Evolutionary conservation across 305 asterid species (phyloP).

Genomic region (Fraxinus greggii): DNA sequence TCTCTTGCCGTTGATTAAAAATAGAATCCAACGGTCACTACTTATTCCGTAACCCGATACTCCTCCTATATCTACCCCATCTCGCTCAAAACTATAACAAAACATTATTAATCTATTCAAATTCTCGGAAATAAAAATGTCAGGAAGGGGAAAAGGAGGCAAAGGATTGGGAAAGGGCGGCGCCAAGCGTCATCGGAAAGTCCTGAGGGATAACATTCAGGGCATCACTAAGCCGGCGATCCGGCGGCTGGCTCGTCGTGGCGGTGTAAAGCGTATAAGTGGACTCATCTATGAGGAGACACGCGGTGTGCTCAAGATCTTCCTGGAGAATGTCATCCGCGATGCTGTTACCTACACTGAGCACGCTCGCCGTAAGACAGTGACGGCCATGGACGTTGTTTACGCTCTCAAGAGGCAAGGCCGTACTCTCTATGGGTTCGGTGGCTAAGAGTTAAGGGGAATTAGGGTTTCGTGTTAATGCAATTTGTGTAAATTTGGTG

Average conservation of each 20-base stretch:
- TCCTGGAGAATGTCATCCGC: slow-evolving; percentile 45
- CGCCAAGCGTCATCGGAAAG: neutral
- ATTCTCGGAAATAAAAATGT: neutral
- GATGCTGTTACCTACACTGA: slow-evolving; percentile 51
- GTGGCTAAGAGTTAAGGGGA: slow-evolving; percentile 27
- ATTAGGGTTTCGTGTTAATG: neutral
- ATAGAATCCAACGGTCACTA: slow-evolving; percentile 27
- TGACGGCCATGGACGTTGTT: slow-evolving; percentile 57
- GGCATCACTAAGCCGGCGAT: slow-evolving; percentile 19
- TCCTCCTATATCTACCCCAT: neutral
- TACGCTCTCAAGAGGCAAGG: slow-evolving; percentile 58
- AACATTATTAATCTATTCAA: neutral
- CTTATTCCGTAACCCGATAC: neutral
- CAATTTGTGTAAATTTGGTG: slow-evolving; percentile 19
- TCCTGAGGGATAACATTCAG: slow-evolving; percentile 3
- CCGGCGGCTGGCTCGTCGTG: slow-evolving; percentile 2
- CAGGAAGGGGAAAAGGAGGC: neutral
- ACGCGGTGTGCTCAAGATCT: slow-evolving; percentile 45
- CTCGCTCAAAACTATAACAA: neutral
- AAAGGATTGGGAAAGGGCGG: slow-evolving; percentile 8
- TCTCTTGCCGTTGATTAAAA: slow-evolving; percentile 25
- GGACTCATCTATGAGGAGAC: slow-evolving; percentile 38
- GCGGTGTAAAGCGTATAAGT: neutral
- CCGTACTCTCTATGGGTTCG: slow-evolving; percentile 48
- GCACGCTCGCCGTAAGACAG: slow-evolving; percentile 34